Conservation (phyloP, 1,284 basidiomycete species). For the Gymnopus androsaceus region DNA sequence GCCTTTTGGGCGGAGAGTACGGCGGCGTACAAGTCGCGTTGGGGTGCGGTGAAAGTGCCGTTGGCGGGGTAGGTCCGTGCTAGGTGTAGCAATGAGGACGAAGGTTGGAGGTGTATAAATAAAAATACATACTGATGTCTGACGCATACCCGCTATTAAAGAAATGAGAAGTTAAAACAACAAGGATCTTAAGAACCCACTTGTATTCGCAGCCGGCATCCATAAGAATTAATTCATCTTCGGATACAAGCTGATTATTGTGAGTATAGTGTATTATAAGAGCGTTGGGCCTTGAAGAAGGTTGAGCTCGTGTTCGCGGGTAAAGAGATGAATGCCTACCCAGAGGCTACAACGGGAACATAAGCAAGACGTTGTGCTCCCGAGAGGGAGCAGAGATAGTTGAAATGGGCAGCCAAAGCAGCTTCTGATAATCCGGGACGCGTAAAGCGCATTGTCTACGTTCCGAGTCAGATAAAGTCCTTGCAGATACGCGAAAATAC, state of each 20-base stretch:
- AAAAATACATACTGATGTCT: conserved; percentile 78
- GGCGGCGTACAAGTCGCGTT: conserved; percentile 87
- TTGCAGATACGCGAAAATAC: neutral
- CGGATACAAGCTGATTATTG: conserved; percentile 77
- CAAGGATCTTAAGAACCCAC: conserved; percentile 47
- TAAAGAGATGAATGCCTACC: conserved; percentile 48
- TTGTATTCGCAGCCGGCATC: conserved; percentile 92
- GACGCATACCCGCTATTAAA: conserved; percentile 83
- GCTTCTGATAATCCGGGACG: conserved; percentile 72
- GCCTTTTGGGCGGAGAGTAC: conserved; percentile 78
- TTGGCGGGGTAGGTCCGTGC: conserved; percentile 89
- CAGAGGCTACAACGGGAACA: conserved; percentile 93
- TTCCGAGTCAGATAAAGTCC: neutral
- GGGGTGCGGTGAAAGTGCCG: conserved; percentile 78
- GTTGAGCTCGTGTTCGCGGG: neutral
- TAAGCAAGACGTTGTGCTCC: conserved; percentile 88
- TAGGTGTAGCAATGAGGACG: conserved; percentile 28
- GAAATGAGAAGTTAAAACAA: conserved; percentile 1
- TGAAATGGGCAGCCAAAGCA: conserved; percentile 82
- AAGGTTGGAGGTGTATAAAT: conserved; percentile 4
- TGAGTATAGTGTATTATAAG: conserved; percentile 91
- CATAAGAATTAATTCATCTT: conserved; percentile 81
- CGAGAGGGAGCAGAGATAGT: conserved; percentile 78
- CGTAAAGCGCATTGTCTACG: conserved; percentile 82
- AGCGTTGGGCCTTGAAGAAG: conserved; percentile 68